Conservation (phyloP, 768 basidiomycete genomes). For the Mycena alexandri region DNA sequence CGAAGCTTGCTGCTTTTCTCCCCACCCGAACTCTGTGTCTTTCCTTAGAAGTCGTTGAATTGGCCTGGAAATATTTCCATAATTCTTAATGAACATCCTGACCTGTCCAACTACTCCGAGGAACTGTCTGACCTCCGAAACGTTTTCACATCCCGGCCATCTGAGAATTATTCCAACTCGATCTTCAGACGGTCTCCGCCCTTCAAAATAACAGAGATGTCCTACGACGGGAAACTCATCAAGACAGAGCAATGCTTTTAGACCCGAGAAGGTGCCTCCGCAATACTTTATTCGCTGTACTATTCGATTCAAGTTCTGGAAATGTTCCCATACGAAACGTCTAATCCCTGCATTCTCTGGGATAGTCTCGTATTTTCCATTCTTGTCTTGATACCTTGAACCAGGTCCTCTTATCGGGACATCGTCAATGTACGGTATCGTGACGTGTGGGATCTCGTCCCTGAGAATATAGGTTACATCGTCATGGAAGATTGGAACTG, state of each 20-base stretch:
- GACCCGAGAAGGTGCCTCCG: neutral
- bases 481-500: neutral
- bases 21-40: too few relatives aligned
- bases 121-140: too few relatives aligned
- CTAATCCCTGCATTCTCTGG: neutral
- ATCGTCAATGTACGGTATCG: neutral
- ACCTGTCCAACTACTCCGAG: too few relatives aligned
- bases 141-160: neutral
- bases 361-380: neutral
- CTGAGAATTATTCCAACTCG: neutral
- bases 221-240: neutral
- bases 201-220: neutral
- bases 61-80: too few relatives aligned
- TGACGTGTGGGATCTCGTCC: neutral
- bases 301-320: neutral
- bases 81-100: too few relatives aligned
- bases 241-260: neutral
- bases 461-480: neutral
- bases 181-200: neutral
- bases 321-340: neutral
- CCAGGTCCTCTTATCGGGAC: neutral
- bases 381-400: neutral
- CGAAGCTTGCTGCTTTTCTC: too few relatives aligned
- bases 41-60: too few relatives aligned
- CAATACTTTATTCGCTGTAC: neutral